Percentiles rank a stretch among this genome's conserved stretches.
Conservation (phyloP, 257 asterid species). For the Lithospermum erythrorhizon region DNA sequence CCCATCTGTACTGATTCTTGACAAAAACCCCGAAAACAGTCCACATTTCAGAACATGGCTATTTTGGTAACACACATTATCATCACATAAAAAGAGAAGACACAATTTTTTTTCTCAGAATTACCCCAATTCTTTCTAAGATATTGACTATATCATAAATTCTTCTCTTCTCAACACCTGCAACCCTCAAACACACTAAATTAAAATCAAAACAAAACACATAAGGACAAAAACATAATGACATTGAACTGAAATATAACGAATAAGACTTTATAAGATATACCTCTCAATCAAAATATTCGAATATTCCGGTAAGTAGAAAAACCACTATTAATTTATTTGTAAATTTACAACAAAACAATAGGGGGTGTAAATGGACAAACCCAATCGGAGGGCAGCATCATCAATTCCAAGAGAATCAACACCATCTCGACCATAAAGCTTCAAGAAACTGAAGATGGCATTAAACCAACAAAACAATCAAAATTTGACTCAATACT, state of each 20-base stretch:
- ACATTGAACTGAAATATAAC: too few relatives aligned
- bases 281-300: too few relatives aligned
- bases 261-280: too few relatives aligned
- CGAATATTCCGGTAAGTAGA: too few relatives aligned
- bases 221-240: not conserved
- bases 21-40: too few relatives aligned
- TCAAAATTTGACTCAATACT: too few relatives aligned
- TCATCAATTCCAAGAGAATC: conserved; percentile 46
- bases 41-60: too few relatives aligned
- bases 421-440: conserved; percentile 45
- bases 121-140: conserved; percentile 56
- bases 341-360: too few relatives aligned
- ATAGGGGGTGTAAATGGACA: conserved; percentile 1
- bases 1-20: conserved; percentile 12
- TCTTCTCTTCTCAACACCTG: conserved; percentile 58
- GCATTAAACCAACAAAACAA: not conserved
- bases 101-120: not conserved
- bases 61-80: too few relatives aligned
- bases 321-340: too few relatives aligned
- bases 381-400: conserved; percentile 51
- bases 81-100: not conserved
- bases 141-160: conserved; percentile 60
- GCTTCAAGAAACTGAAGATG: conserved; percentile 40
- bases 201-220: not conserved
- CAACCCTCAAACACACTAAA: not conserved